phyloP scores from a whole-genome alignment of 495 filamentous ascomycete genomes.

The Lophium mytilinum region DNA sequence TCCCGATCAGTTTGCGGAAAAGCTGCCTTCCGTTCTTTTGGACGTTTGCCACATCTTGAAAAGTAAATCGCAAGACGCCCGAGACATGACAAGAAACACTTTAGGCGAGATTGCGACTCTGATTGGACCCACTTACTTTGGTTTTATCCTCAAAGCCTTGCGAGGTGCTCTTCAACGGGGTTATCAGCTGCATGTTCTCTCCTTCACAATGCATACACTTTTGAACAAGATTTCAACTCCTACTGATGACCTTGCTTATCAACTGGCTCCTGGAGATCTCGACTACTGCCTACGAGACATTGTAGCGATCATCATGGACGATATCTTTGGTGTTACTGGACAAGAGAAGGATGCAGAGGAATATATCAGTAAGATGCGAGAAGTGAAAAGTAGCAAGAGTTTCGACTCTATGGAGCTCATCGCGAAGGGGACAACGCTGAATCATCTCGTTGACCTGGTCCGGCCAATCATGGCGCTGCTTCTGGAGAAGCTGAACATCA shows the following conservation, averaged over 20 bases:
- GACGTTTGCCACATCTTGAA: slow-evolving; percentile 89
- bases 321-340: slow-evolving; percentile 91
- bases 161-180: slow-evolving; percentile 70
- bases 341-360: slow-evolving; percentile 96
- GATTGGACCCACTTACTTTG: slow-evolving; percentile 73
- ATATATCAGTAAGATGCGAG: slow-evolving; percentile 91
- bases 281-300: slow-evolving; percentile 80
- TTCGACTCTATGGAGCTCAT: slow-evolving; percentile 95
- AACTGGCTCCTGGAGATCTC: slow-evolving; percentile 70
- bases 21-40: slow-evolving; percentile 72
- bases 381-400: slow-evolving; percentile 95
- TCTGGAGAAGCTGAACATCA: slow-evolving; percentile 70
- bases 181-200: slow-evolving; percentile 91
- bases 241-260: slow-evolving; percentile 45
- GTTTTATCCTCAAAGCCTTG: slow-evolving; percentile 89
- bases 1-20: slow-evolving; percentile 55
- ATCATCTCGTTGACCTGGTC: slow-evolving; percentile 64
- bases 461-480: slow-evolving; percentile 68
- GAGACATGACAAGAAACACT: slow-evolving; percentile 84
- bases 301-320: slow-evolving; percentile 85
- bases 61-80: slow-evolving; percentile 77
- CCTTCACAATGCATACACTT: slow-evolving; percentile 90
- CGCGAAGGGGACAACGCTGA: slow-evolving; percentile 67
- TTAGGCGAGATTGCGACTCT: slow-evolving; percentile 71
- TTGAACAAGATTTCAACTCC: slow-evolving; percentile 45